Evolutionary conservation across 1,284 basidiomycete genomes (phyloP), one percentile per base, ranked within the genome.

Genomic region (Tilletiaria anomala): DNA sequence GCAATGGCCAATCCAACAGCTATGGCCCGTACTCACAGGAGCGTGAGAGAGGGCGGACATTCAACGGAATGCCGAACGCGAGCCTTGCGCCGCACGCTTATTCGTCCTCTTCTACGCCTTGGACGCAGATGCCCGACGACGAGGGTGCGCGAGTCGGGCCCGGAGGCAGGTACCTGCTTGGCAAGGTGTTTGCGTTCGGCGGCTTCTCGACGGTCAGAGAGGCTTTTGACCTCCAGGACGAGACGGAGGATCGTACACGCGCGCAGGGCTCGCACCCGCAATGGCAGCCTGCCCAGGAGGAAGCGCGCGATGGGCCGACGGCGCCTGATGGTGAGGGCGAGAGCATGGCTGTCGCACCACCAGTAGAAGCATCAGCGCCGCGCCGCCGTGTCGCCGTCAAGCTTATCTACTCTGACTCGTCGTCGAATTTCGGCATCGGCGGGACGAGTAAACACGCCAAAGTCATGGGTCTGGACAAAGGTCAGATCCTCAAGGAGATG

Each of bases 141-240:
- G 49, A 60, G 38, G 58, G 58, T 11, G 47, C 52, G 2, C 40
- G 43, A 5, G 40, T 61, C n/a, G 56, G 54, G 4, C 55, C 55
- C 3, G 43, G 41, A 0, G 48, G 47, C 11, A 39, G 70, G n/a
- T 91, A 87, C 61, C 76, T 75, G 4, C 74, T 94, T 0, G 86
- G 83, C 16, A 73, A 74, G 37, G 72, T 82, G 51, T 75, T 94
- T 8, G 88, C 83, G 14, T 73, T 77, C 41, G 88, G 89, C 5
- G 83, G 79, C 6, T 87, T 87, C 65, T 86, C 84, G n/a, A 78
- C 78, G 32, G 83, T 94, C 37, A 73, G 83, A 34, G 76, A 77
- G 31, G 87, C 43, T 10, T 61, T 47, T 51, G 58, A 58, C 37
- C 37, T 54, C 29, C 20, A 18, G 12, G 6, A 22, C 15, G 39